phyloP scores from a whole-genome alignment of 495 filamentous ascomycete genomes.

The Oidiodendron maius region DNA sequence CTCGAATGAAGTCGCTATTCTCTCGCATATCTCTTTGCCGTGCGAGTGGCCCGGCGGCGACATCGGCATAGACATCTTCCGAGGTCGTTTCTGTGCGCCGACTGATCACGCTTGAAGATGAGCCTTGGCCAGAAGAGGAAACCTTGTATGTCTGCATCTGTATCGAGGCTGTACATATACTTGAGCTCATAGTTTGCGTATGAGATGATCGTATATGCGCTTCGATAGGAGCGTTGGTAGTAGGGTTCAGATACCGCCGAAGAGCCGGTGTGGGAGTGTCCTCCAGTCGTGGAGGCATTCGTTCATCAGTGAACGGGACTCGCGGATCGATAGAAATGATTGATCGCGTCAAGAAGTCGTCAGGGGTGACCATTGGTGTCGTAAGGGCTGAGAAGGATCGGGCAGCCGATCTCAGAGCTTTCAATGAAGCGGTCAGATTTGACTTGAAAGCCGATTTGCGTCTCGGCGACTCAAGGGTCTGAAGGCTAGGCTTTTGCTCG shows the following conservation, averaged over 20 bases:
- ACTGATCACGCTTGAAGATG: slow-evolving; percentile 26
- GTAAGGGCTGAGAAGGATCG: slow-evolving; percentile 74
- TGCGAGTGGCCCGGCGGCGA: slow-evolving; percentile 35
- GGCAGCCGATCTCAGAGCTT: slow-evolving; percentile 79
- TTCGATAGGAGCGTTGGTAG: slow-evolving; percentile 60
- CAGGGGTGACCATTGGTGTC: slow-evolving; percentile 67
- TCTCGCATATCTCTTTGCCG: slow-evolving; percentile 87
- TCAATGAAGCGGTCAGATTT: slow-evolving; percentile 87
- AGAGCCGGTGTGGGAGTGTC: slow-evolving; percentile 80
- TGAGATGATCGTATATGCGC: slow-evolving; percentile 39
- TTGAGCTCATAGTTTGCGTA: slow-evolving; percentile 23
- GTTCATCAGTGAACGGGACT: slow-evolving; percentile 78
- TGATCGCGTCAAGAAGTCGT: slow-evolving; percentile 86
- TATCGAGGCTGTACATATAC: slow-evolving; percentile 66
- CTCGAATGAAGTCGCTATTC: slow-evolving; percentile 88
- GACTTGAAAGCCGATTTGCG: slow-evolving; percentile 71
- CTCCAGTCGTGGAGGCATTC: slow-evolving; percentile 68
- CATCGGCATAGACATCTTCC: slow-evolving; percentile 17
- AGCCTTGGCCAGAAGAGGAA: slow-evolving; percentile 35
- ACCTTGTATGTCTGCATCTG: slow-evolving; percentile 81
- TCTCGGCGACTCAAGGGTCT: slow-evolving; percentile 23
- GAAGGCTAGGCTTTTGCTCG: slow-evolving; percentile 26
- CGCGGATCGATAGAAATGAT: slow-evolving; percentile 67
- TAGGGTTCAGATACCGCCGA: slow-evolving; percentile 87
- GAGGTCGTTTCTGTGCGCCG: slow-evolving; percentile 19